These are phyloP conservation scores for Penicillium pulvis DNA, from an alignment of 495 filamentous ascomycete genomes.

Conservation along the genomic window DNA sequence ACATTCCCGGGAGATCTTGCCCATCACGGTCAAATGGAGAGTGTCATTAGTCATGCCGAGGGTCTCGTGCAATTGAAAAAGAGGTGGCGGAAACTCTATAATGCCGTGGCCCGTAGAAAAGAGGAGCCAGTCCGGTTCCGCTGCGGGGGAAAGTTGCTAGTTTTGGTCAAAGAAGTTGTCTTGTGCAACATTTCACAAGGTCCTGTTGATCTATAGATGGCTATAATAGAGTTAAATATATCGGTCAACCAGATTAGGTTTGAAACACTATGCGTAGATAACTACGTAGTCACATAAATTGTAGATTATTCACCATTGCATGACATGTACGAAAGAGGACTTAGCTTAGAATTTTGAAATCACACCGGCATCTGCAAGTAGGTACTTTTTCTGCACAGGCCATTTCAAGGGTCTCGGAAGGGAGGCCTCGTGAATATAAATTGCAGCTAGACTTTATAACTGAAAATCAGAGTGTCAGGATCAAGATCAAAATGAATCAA, in stretches of 20 bases:
- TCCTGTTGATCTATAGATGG: no score
- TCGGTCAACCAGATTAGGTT: no score
- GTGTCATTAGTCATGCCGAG: not conserved
- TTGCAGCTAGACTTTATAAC: no score
- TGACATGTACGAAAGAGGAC: no score
- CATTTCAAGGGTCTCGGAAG: no score
- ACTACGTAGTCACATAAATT: no score
- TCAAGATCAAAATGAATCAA: constrained; percentile 6
- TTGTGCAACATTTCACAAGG: not conserved
- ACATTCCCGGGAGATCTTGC: constrained; percentile 7
- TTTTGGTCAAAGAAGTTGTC: not conserved
- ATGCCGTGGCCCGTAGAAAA: not conserved
- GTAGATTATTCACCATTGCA: no score
- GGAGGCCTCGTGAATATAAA: no score
- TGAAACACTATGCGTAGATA: no score
- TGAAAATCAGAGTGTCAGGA: constrained; percentile 10
- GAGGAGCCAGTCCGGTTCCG: not conserved
- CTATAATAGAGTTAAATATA: no score
- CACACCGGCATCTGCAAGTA: not conserved
- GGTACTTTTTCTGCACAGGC: no score
- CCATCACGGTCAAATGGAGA: not conserved
- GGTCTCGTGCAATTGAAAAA: not conserved
- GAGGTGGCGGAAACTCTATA: not conserved
- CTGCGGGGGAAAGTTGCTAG: not conserved
- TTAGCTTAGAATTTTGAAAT: not conserved